These are phyloP conservation scores for Ophiostoma triangulosporum DNA, from an alignment of 2,329 filamentous ascomycete species.

Conservation along the genomic window DNA sequence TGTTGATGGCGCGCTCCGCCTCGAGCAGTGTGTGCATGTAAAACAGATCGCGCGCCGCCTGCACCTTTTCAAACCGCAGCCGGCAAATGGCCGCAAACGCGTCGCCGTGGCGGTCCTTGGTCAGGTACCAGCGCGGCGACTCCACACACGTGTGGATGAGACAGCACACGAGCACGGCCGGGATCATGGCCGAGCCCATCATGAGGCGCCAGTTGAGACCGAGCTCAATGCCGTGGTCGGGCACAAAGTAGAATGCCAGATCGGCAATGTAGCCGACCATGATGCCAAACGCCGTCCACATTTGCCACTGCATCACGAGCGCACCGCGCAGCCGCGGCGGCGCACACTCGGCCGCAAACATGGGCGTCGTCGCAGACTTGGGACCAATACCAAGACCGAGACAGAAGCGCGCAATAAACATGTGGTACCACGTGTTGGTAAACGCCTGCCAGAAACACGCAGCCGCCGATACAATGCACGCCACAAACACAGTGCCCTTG, in stretches of 20 bases:
- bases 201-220: constrained; percentile 56
- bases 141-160: constrained; percentile 26
- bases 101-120: constrained; percentile 30
- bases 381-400: constrained; percentile 59
- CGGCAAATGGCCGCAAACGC: constrained; percentile 33
- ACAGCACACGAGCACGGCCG: constrained; percentile 40
- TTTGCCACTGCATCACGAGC: constrained; percentile 48
- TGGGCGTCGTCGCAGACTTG: constrained; percentile 50
- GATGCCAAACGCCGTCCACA: constrained; percentile 34
- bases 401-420: constrained; percentile 57
- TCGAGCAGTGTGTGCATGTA: constrained; percentile 45
- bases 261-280: constrained; percentile 46
- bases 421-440: constrained; percentile 43
- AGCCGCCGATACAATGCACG: constrained; percentile 32
- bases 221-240: constrained; percentile 34
- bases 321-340: constrained; percentile 52
- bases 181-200: constrained; percentile 52
- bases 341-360: constrained; percentile 56
- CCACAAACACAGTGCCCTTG: constrained; percentile 56
- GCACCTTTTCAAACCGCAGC: constrained; percentile 37
- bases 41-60: constrained; percentile 42
- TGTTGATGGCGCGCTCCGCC: constrained; percentile 37
- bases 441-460: constrained; percentile 32
- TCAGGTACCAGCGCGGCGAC: constrained; percentile 31
- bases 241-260: constrained; percentile 45